Percentiles rank a stretch among this genome's conserved stretches.
phyloP scores from a whole-genome alignment of 257 asterid species.

The Solanum appendiculatum region DNA sequence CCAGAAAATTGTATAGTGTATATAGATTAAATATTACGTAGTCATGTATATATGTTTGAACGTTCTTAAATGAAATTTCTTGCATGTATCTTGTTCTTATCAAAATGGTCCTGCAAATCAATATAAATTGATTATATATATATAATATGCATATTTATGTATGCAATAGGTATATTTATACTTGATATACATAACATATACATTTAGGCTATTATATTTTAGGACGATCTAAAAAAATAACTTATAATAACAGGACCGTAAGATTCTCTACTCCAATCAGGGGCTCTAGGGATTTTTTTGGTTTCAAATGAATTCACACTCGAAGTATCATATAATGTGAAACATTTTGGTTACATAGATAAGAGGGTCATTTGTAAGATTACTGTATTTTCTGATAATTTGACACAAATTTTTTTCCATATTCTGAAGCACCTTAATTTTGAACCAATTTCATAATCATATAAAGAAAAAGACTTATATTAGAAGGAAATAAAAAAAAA shows the following conservation, averaged over 20 bases:
- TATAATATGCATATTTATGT: too few relatives aligned
- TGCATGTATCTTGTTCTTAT: not conserved
- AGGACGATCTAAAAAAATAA: too few relatives aligned
- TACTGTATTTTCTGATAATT: not conserved
- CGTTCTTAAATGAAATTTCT: not conserved
- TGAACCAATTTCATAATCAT: not conserved
- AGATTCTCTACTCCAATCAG: not conserved
- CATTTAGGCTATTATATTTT: not conserved
- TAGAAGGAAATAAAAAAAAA: not conserved
- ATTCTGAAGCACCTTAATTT: not conserved
- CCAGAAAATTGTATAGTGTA: not conserved
- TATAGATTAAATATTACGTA: not conserved
- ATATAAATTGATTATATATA: not conserved
- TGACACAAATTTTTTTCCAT: not conserved
- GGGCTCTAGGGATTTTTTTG: rapidly evolving
- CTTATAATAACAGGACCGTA: not conserved
- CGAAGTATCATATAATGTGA: not conserved
- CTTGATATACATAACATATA: not conserved
- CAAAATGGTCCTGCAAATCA: not conserved
- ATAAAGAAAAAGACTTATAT: not conserved
- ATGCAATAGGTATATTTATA: not conserved
- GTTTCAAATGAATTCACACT: too few relatives aligned
- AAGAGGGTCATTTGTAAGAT: not conserved
- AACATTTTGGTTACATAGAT: not conserved
- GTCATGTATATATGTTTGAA: not conserved